Conservation (phyloP, 352 stramenopile genomes). For the Aphanomyces invadans region DNA sequence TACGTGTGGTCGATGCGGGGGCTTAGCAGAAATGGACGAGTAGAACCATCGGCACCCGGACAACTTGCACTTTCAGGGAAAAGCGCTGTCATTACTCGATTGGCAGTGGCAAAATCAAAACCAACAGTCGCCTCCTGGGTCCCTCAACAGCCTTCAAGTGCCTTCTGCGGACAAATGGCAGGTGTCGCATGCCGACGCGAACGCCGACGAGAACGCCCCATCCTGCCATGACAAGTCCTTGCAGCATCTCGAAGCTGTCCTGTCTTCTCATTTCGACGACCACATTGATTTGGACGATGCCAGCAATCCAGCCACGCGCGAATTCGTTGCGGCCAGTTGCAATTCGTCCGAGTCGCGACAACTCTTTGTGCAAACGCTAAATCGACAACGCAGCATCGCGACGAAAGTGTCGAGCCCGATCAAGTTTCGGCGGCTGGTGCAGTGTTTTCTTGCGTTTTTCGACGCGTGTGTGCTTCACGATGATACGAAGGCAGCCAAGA, state of each 20-base stretch:
- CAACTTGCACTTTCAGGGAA: constrained; percentile 84
- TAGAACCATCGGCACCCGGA: constrained; percentile 71
- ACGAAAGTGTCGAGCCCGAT: constrained; percentile 53
- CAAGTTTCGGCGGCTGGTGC: constrained; percentile 53
- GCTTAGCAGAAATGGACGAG: not conserved
- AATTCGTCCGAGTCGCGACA: constrained; percentile 36
- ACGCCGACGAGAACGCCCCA: not conserved
- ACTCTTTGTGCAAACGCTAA: constrained; percentile 74
- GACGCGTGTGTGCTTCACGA: constrained; percentile 66
- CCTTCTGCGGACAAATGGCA: too few relatives aligned
- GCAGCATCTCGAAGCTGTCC: not conserved
- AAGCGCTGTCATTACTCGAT: constrained; percentile 73
- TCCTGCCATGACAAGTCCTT: not conserved
- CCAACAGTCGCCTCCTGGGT: not conserved
- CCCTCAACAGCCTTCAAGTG: too few relatives aligned
- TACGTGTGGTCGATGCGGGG: constrained; percentile 15
- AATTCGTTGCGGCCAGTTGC: not conserved
- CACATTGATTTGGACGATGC: not conserved
- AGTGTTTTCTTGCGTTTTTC: constrained; percentile 66
- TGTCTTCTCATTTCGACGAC: not conserved
- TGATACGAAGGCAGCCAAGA: constrained; percentile 80
- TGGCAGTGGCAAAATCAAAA: constrained; percentile 51
- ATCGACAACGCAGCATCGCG: constrained; percentile 70
- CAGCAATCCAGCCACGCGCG: not conserved
- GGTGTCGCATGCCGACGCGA: not conserved